Conservation (phyloP, 345 rosid genomes). For the Orychophragmus violaceus region DNA sequence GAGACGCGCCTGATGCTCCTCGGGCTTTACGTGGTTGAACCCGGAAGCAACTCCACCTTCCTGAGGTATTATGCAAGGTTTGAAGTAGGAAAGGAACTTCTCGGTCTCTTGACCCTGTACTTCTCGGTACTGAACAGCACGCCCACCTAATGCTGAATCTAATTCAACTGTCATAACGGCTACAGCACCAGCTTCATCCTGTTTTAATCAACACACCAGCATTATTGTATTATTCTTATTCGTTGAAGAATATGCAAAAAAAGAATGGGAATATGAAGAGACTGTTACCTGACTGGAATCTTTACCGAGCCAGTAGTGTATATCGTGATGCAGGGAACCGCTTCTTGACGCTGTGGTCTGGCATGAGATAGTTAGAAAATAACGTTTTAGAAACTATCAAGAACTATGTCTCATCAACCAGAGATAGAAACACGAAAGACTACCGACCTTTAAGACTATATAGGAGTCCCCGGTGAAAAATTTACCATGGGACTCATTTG, state of each 20-base stretch:
- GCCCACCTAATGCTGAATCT: slow-evolving; percentile 99
- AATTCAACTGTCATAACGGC: slow-evolving; percentile 90
- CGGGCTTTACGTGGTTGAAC: slow-evolving; percentile 67
- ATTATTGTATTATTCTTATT: slow-evolving; percentile 14
- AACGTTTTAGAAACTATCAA: not conserved
- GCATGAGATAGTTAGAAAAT: slow-evolving; percentile 10
- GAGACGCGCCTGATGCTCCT: slow-evolving; percentile 76
- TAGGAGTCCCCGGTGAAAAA: slow-evolving; percentile 95
- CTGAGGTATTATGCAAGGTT: slow-evolving; percentile 94
- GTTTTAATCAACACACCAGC: slow-evolving; percentile 25
- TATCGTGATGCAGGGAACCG: slow-evolving; percentile 73
- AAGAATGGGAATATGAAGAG: not conserved
- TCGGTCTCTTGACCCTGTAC: slow-evolving; percentile 91
- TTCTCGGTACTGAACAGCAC: slow-evolving; percentile 98
- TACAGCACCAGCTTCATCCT: slow-evolving; percentile 97
- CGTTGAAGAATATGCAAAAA: not conserved
- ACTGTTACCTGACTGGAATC: slow-evolving; percentile 67
- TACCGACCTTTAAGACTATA: slow-evolving; percentile 70
- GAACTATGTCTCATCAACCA: not conserved
- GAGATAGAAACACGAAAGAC: not conserved
- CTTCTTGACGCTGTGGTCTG: slow-evolving; percentile 74
- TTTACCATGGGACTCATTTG: slow-evolving; percentile 67
- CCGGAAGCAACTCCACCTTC: slow-evolving; percentile 94
- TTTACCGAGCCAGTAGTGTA: slow-evolving; percentile 95
- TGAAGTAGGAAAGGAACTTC: slow-evolving; percentile 88